A percentile compares a stretch with the other conserved stretches of the same genome.
Conservation (phyloP, 176 grass and related monocot species). For the Poa pratensis region DNA sequence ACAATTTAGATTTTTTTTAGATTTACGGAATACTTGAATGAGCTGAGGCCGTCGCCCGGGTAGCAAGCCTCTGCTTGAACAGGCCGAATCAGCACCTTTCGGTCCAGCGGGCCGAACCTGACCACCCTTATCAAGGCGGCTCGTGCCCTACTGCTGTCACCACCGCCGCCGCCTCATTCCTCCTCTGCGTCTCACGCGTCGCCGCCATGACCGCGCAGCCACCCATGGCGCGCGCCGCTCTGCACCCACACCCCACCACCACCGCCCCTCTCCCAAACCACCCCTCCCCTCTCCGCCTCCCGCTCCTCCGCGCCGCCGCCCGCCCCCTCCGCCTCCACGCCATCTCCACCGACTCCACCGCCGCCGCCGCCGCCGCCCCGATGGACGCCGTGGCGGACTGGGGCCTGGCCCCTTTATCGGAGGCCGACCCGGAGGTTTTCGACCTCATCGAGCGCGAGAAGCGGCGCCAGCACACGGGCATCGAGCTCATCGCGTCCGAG, state of each 20-base stretch:
- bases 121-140: not conserved
- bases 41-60: no score
- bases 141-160: not conserved
- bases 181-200: not conserved
- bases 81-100: no score
- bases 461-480: conserved; percentile 84
- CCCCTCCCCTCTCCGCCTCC: conserved; percentile 2
- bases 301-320: conserved; percentile 14
- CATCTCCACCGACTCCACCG: not conserved
- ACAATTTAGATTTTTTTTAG: no score
- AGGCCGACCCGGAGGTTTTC: conserved; percentile 61
- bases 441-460: conserved; percentile 97
- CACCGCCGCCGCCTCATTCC: conserved; percentile 32
- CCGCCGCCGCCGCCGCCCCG: not conserved
- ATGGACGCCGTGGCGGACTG: conserved; percentile 81
- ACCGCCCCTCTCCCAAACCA: not conserved
- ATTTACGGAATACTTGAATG: no score
- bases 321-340: not conserved
- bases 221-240: not conserved
- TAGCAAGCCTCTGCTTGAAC: no score
- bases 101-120: not conserved
- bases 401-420: conserved; percentile 66
- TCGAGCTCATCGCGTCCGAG: conserved; percentile 99
- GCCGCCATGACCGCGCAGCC: conserved; percentile 38
- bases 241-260: conserved; percentile 1